A percentile compares a stretch with the other conserved stretches of the same genome.
phyloP scores from a whole-genome alignment of 495 filamentous ascomycete species.

The Xylaria sp. region DNA sequence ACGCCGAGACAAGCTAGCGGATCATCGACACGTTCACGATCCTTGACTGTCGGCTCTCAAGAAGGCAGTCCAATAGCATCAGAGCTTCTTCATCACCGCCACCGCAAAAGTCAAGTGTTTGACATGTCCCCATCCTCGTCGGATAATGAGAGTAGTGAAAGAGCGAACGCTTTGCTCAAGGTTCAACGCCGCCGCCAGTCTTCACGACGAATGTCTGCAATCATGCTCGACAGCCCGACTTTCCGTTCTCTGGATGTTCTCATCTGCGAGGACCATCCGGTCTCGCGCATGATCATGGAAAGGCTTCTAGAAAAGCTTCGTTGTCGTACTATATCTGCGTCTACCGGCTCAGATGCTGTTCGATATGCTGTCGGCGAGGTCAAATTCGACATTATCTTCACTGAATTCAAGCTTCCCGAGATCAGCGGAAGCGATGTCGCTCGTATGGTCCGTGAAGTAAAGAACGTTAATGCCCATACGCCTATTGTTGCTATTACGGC shows the following conservation, averaged over 20 bases:
- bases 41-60: conserved; percentile 92
- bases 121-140: conserved; percentile 98
- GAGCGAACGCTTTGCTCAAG: conserved; percentile 88
- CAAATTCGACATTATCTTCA: conserved; percentile 96
- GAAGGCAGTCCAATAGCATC: conserved; percentile 76
- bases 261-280: conserved; percentile 97
- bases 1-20: conserved; percentile 55
- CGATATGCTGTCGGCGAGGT: conserved; percentile 93
- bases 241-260: conserved; percentile 93
- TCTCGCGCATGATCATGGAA: conserved; percentile 97
- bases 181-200: conserved; percentile 92
- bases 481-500: conserved; percentile 97
- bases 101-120: conserved; percentile 91
- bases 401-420: conserved; percentile 92
- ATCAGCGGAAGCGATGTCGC: conserved; percentile 95
- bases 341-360: conserved; percentile 87
- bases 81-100: conserved; percentile 79
- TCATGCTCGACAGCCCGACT: conserved; percentile 78
- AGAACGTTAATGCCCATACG: conserved; percentile 91
- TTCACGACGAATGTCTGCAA: conserved; percentile 88
- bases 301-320: conserved; percentile 92
- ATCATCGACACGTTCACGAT: conserved; percentile 70
- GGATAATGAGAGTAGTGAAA: conserved; percentile 93
- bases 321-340: conserved; percentile 91
- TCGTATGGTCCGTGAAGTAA: conserved; percentile 94